phyloP scores from a whole-genome alignment of 371 early-diverging fungal species.

The Lichtheimia hyalospora region DNA sequence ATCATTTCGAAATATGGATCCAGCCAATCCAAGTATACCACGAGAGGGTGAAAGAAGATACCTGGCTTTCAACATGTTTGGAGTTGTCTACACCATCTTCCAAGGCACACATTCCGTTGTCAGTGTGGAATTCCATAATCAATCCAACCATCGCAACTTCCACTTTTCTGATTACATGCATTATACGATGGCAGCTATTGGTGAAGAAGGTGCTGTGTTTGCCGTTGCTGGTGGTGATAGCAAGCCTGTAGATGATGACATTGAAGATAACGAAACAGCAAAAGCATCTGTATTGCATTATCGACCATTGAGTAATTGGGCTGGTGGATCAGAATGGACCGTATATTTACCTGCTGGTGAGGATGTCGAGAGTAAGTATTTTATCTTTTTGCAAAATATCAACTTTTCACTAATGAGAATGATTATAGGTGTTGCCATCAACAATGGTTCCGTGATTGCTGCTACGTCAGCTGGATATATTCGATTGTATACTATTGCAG shows the following conservation, averaged over 20 bases:
- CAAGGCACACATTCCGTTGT: conserved; percentile 72
- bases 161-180: conserved; percentile 79
- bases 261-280: conserved; percentile 22
- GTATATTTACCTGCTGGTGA: conserved; percentile 66
- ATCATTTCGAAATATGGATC: conserved; percentile 27
- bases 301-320: conserved; percentile 62
- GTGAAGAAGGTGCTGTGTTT: conserved; percentile 74
- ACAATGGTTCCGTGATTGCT: conserved; percentile 65
- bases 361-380: conserved; percentile 50
- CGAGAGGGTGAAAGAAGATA: conserved; percentile 64
- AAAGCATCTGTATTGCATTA: conserved; percentile 60
- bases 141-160: conserved; percentile 69
- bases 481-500: conserved; percentile 75
- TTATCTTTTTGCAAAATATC: background rate
- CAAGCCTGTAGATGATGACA: conserved; percentile 9
- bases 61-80: conserved; percentile 80
- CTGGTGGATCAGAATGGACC: conserved; percentile 77
- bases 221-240: conserved; percentile 50
- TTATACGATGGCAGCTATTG: conserved; percentile 75
- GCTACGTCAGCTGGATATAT: conserved; percentile 76
- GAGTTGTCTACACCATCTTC: conserved; percentile 72
- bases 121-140: conserved; percentile 88
- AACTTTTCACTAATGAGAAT: background rate
- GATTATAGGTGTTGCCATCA: conserved; percentile 70
- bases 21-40: conserved; percentile 36